Evolutionary conservation across 1,284 basidiomycete species (phyloP), one percentile per base, ranked within the genome.

Genomic region (Cyathus olla): DNA sequence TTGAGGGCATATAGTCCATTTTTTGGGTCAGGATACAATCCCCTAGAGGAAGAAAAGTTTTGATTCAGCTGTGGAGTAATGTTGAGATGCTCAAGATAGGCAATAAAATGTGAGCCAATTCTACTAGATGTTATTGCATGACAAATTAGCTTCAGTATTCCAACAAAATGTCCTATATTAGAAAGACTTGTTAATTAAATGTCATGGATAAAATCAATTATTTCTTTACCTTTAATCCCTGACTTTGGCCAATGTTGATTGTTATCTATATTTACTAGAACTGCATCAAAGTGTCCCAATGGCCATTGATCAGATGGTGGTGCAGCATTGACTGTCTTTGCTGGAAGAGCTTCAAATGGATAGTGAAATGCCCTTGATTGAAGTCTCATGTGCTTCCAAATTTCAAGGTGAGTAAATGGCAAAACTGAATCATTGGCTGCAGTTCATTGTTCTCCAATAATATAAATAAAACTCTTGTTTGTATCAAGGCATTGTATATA

Each of bases 111-210:
- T 17, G 57, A 46, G 4, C 57, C 50, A 27, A 64, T 61, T 44
- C 68, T 58, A 47, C 65, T 60, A 10, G 57, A 51, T 50, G 61
- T 46, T 29, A 69, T 47, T 3, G 68, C 64, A 24, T 58, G 58
- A 62, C 77, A 69, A 35, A 79, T 71, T 2, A 76, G 57, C 22
- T 58, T 58, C 21, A 77, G 52, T 24, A 71, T 57, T 2, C 56
- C 71, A 17, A 78, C 56, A 31, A 40, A 19, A 62, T 76, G 74
- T 3, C 74, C 76, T 74, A 59, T 17, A 57, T 17, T 39, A 58
- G 27, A 54, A 46, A 31, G 13, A 29, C 27, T 46, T 19, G 5
- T 22, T 51, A 55, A 37, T 21, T 26, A 21, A 40, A 44, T 55
- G 24, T 40, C 27, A 61, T 62, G 29, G 59, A 40, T 55, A 55